Percentiles rank a stretch among this genome's conserved stretches.
Evolutionary conservation across 1,139 yeast genomes (phyloP).

Genomic region (Geotrichum phurueaensis): DNA sequence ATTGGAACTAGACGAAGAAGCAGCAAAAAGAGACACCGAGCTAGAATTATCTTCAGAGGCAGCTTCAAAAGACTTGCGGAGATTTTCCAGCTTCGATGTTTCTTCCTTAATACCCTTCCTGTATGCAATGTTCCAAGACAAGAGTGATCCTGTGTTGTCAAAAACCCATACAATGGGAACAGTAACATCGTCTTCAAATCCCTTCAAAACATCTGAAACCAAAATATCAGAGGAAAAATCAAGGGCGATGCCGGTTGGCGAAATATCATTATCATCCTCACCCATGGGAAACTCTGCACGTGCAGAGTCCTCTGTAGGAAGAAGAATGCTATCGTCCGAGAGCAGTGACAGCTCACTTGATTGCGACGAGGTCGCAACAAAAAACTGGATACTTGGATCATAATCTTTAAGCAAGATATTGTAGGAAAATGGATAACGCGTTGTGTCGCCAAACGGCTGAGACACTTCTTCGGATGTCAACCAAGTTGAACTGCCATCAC

Average conservation of each 20-base stretch:
- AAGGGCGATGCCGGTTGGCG: conserved; percentile 62
- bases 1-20: not conserved
- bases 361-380: conserved; percentile 52
- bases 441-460: conserved; percentile 52
- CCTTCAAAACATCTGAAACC: conserved; percentile 51
- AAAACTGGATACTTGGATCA: conserved; percentile 36
- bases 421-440: conserved; percentile 49
- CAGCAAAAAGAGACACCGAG: not conserved
- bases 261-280: conserved; percentile 51
- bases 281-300: conserved; percentile 74
- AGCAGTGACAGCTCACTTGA: conserved; percentile 55
- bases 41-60: not conserved
- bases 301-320: conserved; percentile 58
- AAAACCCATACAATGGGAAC: conserved; percentile 61
- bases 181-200: conserved; percentile 48
- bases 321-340: conserved; percentile 34
- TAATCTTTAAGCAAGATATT: conserved; percentile 42
- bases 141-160: conserved; percentile 55
- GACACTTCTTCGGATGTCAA: conserved; percentile 45
- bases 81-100: conserved; percentile 8
- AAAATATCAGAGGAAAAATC: conserved; percentile 46
- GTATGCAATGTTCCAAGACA: conserved; percentile 58
- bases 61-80: not conserved
- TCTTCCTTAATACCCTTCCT: conserved; percentile 22
- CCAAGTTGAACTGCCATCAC: conserved; percentile 18